Evolutionary conservation across 1,284 basidiomycete genomes (phyloP).

Genomic region (Ustilago curta): DNA sequence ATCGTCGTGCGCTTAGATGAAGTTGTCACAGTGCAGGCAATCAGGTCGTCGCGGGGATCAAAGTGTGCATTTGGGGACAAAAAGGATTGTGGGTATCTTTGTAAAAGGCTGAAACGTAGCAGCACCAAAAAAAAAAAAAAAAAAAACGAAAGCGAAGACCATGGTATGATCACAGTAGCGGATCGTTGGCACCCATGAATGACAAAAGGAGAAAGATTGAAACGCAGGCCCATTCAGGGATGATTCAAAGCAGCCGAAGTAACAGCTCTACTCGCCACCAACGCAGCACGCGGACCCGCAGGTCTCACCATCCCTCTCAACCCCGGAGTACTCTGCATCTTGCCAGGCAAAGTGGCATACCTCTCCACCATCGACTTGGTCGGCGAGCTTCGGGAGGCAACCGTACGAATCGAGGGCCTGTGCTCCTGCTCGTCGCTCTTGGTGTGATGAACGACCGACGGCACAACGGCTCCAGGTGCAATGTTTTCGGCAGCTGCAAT

Average conservation of each 20-base stretch:
- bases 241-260: conserved; percentile 20
- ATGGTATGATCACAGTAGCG: too few species aligned
- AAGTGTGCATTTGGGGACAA: background rate
- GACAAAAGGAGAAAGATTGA: conserved; percentile 14
- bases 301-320: conserved; percentile 7
- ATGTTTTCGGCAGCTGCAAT: conserved; percentile 39
- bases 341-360: conserved; percentile 1
- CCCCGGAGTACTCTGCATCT: conserved; percentile 2
- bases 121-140: too few species aligned
- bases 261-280: conserved; percentile 13
- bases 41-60: background rate
- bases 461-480: conserved; percentile 30
- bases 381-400: conserved; percentile 3
- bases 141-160: background rate
- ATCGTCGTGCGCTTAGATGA: too few species aligned
- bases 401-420: conserved; percentile 26
- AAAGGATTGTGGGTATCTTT: conserved; percentile 9
- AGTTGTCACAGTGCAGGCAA: too few species aligned
- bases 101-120: background rate
- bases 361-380: background rate
- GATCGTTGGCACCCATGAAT: too few species aligned
- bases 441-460: conserved; percentile 12
- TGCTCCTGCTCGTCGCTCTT: background rate
- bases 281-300: conserved; percentile 19
- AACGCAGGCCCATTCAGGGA: background rate